These are phyloP conservation scores for Leptodermis oblonga DNA, from an alignment of 257 asterid species.

Conservation along the genomic window DNA sequence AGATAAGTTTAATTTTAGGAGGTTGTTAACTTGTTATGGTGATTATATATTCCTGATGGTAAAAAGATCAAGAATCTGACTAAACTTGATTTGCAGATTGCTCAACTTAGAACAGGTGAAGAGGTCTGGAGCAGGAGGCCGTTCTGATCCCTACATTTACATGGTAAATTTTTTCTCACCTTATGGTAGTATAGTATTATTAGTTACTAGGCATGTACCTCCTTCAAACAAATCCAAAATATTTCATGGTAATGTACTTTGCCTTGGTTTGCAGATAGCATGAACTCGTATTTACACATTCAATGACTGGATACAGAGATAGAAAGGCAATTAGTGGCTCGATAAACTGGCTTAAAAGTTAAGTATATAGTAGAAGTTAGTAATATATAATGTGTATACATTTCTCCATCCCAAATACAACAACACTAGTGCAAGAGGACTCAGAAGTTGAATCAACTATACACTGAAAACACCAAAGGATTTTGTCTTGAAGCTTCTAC, in stretches of 20 bases:
- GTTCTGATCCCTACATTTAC: conserved; percentile 76
- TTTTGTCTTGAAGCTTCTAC: not conserved
- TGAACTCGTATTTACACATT: conserved; percentile 15
- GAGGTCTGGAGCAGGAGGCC: conserved; percentile 90
- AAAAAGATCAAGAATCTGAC: not conserved
- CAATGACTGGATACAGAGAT: not conserved
- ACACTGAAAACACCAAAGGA: not conserved
- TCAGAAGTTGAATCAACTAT: not conserved
- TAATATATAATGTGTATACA: not conserved
- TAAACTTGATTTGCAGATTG: conserved; percentile 46
- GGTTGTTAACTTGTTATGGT: not conserved
- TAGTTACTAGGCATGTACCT: not conserved
- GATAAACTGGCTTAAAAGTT: not conserved
- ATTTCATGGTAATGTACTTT: not conserved
- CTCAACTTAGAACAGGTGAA: conserved; percentile 65
- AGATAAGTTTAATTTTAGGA: not conserved
- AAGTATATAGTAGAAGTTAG: not conserved
- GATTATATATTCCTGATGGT: not conserved
- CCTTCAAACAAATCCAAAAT: not conserved
- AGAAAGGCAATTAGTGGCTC: not conserved
- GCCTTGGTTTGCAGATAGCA: conserved; percentile 21
- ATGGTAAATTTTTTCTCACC: conserved; percentile 42
- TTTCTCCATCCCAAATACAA: not conserved
- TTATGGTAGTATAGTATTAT: not conserved
- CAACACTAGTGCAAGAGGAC: not conserved